Base-by-base conservation (phyloP, 768 basidiomycete species). In the Leccinum uliginosum region DNA sequence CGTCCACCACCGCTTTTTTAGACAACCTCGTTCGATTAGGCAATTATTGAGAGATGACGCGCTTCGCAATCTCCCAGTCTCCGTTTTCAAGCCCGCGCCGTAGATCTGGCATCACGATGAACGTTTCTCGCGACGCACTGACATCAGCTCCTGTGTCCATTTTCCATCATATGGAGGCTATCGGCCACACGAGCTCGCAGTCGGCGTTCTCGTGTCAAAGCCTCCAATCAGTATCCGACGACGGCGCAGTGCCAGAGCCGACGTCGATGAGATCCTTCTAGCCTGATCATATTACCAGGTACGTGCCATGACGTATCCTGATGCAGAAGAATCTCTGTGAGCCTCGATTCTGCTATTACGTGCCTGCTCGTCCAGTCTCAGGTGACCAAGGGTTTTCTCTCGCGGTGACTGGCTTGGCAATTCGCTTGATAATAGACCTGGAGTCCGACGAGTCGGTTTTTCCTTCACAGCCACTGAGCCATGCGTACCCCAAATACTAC, bases 81-180 rank as follows among this genome's bases (percentile, higher is more conserved):
- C 58, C 50, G 48, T 59, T 62, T 60, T 60, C 60, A 62, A 56
- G 63, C 53, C 23, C 34, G n/a, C 45, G 34, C 58, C 58, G 56
- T 45, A 54, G 57, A 66, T 64, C 56, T 58, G 61, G 60, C 52
- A 35, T 59, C 63, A 48, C 55, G 47, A 63, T 63, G 46, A 60
- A 56, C 6, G 58, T 54, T 50, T 62, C 50, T 62, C 51, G 43
- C 15, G 46, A 52, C 46, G 52, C 44, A 26, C 43, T 62, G 30
- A 32, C 52, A 49, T 54, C 51, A 61, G 45, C 52, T 26, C 51
- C 57, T 62, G 55, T 47, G 46, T 61, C 43, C 55, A 47, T 49
- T 50, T 56, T 56, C 21, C 54, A 55, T 67, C 57, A 57, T 53
- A 60, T 35, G 47, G 51, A 63, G 40, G 7, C 43, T 44, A 60